Evolutionary conservation across 164 flowering plant species (phyloP).

Genomic region (Liriodendron chinense): DNA sequence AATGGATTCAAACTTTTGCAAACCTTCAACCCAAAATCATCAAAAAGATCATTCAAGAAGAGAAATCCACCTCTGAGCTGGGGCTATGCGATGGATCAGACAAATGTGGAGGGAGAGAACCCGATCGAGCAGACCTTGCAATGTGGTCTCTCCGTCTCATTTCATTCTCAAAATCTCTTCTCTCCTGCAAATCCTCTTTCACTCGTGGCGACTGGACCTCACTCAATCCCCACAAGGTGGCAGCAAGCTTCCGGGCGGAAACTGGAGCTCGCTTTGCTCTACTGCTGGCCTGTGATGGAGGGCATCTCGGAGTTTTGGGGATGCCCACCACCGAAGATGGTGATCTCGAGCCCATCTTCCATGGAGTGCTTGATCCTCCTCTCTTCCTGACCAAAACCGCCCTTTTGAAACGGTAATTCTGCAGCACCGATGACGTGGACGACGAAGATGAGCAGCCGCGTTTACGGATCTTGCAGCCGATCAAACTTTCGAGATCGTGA

Average conservation of each 20-base stretch:
- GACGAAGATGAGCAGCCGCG: conserved; percentile 77
- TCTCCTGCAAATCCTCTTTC: conserved; percentile 31
- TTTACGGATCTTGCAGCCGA: conserved; percentile 66
- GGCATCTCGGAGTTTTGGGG: conserved; percentile 37
- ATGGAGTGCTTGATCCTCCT: conserved; percentile 74
- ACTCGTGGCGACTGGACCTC: conserved; percentile 58
- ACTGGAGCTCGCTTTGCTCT: conserved; percentile 44
- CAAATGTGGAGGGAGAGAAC: conserved; percentile 78
- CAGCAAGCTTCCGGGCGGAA: conserved; percentile 92
- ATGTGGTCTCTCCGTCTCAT: conserved; percentile 32
- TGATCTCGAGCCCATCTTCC: conserved; percentile 55
- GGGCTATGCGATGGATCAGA: conserved; percentile 97
- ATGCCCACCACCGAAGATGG: conserved; percentile 36
- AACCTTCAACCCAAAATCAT: background rate
- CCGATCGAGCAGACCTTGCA: conserved; percentile 42
- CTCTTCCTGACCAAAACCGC: conserved; percentile 65
- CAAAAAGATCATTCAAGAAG: conserved; percentile 1
- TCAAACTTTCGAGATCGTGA: conserved; percentile 33
- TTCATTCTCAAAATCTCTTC: conserved; percentile 33
- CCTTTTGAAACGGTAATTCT: conserved; percentile 66
- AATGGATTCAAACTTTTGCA: background rate
- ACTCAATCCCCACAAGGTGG: conserved; percentile 95
- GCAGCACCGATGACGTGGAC: conserved; percentile 62
- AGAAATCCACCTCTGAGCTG: conserved; percentile 62
- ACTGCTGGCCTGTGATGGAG: conserved; percentile 28